A percentile compares a stretch with the other conserved stretches of the same genome.
These are phyloP conservation scores for Epithemia pelagica DNA, from an alignment of 108 stramenopile genomes.

Conservation along the genomic window DNA sequence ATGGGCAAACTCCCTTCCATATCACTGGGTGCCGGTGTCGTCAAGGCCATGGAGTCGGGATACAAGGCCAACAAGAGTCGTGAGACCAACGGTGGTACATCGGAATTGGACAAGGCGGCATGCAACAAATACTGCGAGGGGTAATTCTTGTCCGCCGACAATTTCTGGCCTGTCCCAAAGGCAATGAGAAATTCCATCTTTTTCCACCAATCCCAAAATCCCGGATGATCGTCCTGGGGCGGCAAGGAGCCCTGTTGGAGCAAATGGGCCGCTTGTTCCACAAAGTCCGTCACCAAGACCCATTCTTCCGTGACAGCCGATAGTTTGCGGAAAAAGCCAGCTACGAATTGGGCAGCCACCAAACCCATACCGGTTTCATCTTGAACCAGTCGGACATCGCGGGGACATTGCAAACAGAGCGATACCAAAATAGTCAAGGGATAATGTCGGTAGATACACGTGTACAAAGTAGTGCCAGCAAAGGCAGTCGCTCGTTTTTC, in stretches of 20 bases:
- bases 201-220: slow-evolving; percentile 18
- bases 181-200: slow-evolving; percentile 17
- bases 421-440: slow-evolving; percentile 11
- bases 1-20: slow-evolving; percentile 18
- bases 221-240: slow-evolving; percentile 2
- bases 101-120: slow-evolving; percentile 27
- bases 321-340: slow-evolving; percentile 5
- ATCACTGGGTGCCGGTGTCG: background rate
- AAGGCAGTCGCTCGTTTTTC: slow-evolving; percentile 11
- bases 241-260: background rate
- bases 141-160: background rate
- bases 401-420: slow-evolving; percentile 12
- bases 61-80: slow-evolving; percentile 23
- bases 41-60: slow-evolving; percentile 7
- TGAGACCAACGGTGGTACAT: slow-evolving; percentile 24
- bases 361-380: slow-evolving; percentile 21
- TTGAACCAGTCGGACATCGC: slow-evolving; percentile 10
- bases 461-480: slow-evolving; percentile 8
- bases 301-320: background rate
- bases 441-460: slow-evolving; percentile 8
- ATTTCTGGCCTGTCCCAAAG: slow-evolving; percentile 4
- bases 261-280: background rate
- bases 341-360: slow-evolving; percentile 14
- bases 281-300: background rate
- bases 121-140: slow-evolving; percentile 21